Evolutionary conservation across 805 yeast genomes (phyloP).

Genomic region (Zygoascus tannicola): DNA sequence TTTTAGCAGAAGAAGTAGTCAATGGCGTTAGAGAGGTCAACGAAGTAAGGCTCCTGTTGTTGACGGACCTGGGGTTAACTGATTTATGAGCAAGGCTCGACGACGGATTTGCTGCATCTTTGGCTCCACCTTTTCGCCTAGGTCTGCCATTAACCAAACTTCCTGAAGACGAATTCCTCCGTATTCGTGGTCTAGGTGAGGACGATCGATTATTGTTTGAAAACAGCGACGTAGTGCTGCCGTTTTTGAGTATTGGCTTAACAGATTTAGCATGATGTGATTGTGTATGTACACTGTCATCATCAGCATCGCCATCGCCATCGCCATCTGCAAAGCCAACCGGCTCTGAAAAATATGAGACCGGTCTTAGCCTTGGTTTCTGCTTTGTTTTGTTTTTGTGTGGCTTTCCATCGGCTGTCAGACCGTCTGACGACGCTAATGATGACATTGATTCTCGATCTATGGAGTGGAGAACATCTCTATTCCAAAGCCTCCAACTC

Average conservation of each 20-base stretch:
- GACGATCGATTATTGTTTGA: not conserved
- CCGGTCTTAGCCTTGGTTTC: not conserved
- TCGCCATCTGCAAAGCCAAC: not conserved
- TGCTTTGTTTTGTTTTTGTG: not conserved
- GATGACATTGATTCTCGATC: no score
- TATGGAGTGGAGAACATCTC: constrained; percentile 16
- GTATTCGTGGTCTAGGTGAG: not conserved
- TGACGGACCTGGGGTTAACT: not conserved
- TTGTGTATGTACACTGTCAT: no score
- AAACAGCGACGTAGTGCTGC: not conserved
- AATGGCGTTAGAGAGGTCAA: not conserved
- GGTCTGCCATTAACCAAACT: not conserved
- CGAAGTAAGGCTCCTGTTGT: not conserved
- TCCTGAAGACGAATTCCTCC: not conserved
- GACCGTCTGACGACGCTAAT: not conserved
- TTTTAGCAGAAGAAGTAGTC: not conserved
- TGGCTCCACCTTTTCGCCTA: not conserved
- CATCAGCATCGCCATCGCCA: not conserved
- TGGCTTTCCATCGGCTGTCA: not conserved
- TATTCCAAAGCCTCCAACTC: constrained; percentile 32
- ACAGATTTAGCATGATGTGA: not conserved
- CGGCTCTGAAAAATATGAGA: not conserved
- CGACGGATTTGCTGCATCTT: not conserved
- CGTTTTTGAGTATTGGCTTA: no score
- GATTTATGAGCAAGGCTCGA: not conserved